These are phyloP conservation scores for Coemansia guatemalensis DNA, from an alignment of 192 early-diverging fungal genomes.

Conservation along the genomic window DNA sequence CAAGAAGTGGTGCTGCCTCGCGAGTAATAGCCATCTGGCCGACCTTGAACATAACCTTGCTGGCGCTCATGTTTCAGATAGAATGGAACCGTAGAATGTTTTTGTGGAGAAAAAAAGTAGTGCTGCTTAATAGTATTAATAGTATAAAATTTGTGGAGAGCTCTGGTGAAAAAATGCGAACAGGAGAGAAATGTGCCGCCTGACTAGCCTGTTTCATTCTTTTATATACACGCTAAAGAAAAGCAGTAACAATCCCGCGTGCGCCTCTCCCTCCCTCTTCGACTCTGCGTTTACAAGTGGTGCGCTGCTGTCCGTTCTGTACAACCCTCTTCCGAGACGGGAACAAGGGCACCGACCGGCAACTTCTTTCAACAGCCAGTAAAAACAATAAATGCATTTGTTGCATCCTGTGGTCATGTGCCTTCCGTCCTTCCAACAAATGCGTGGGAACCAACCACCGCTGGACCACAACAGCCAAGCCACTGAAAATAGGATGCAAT, in stretches of 20 bases:
- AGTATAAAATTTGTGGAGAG: slow-evolving; percentile 1
- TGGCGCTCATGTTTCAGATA: slow-evolving; percentile 11
- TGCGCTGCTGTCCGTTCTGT: no score
- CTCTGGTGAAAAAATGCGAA: neutral
- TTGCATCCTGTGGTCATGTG: no score
- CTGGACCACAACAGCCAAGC: no score
- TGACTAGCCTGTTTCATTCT: no score
- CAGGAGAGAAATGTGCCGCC: neutral
- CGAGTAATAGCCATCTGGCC: slow-evolving; percentile 40
- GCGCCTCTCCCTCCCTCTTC: no score
- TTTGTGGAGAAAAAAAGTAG: neutral
- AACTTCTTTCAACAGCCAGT: no score
- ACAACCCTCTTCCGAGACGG: neutral
- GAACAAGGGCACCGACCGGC: neutral
- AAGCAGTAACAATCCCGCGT: neutral
- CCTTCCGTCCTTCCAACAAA: no score
- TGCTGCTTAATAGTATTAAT: slow-evolving; percentile 5
- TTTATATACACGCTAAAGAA: neutral
- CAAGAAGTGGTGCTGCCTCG: slow-evolving; percentile 40
- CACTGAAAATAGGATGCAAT: no score
- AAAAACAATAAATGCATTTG: no score
- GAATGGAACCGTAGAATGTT: neutral
- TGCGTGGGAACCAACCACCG: no score
- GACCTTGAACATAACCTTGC: slow-evolving; percentile 43
- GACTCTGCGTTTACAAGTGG: no score